phyloP scores from a whole-genome alignment of 805 yeast species.

The Lipomyces oligophaga region DNA sequence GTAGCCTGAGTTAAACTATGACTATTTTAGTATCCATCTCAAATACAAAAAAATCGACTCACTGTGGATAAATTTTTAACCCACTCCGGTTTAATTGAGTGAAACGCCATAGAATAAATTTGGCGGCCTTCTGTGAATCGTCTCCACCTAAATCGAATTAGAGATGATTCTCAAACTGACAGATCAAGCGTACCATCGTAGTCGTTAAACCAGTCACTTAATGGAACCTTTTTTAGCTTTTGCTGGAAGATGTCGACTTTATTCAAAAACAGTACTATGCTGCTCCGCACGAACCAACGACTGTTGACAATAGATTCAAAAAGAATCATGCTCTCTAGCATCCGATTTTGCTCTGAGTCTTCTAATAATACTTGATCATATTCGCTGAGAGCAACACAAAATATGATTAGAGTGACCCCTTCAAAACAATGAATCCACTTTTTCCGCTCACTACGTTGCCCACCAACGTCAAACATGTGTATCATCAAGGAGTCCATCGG shows the following conservation, averaged over 20 bases:
- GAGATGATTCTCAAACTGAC: neutral
- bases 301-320: conserved; percentile 90
- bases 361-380: conserved; percentile 84
- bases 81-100: conserved; percentile 80
- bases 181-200: conserved; percentile 43
- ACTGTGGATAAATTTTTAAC: conserved; percentile 75
- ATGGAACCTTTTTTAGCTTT: conserved; percentile 74
- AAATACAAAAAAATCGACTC: conserved; percentile 2
- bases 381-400: conserved; percentile 87
- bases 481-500: conserved; percentile 64
- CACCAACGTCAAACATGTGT: conserved; percentile 83
- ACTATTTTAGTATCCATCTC: conserved; percentile 31
- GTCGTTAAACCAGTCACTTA: conserved; percentile 81
- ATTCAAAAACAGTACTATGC: conserved; percentile 80
- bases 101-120: conserved; percentile 86
- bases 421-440: conserved; percentile 98
- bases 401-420: conserved; percentile 82
- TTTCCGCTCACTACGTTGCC: conserved; percentile 91
- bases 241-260: conserved; percentile 88
- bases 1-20: conserved; percentile 75
- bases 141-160: conserved; percentile 68
- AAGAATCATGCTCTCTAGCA: conserved; percentile 75
- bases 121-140: conserved; percentile 85
- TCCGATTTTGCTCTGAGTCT: conserved; percentile 65
- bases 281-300: conserved; percentile 85